Conservation (phyloP, 2,329 filamentous ascomycete species). For the Plenodomus tracheiphilus region DNA sequence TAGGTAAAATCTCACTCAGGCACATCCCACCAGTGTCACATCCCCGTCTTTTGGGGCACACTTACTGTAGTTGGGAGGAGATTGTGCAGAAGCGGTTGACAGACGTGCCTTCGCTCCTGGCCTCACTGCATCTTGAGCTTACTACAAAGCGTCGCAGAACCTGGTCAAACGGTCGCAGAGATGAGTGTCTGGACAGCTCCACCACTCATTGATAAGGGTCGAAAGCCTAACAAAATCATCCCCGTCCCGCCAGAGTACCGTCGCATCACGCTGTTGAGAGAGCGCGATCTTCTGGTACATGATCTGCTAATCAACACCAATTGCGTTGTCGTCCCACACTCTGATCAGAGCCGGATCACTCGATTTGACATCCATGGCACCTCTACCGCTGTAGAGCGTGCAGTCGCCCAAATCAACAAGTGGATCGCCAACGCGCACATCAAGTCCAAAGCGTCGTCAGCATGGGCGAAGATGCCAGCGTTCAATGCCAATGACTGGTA, state of each 20-base stretch:
- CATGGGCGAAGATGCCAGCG: slow-evolving; percentile 34
- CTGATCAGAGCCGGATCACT: slow-evolving; percentile 12
- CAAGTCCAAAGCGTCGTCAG: slow-evolving; percentile 25
- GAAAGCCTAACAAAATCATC: slow-evolving; percentile 23
- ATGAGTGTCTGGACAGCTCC: background rate
- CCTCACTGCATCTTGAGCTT: too few relatives aligned
- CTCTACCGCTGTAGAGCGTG: slow-evolving; percentile 24
- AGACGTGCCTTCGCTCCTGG: too few relatives aligned
- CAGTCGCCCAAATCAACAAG: slow-evolving; percentile 23
- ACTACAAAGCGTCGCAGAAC: too few relatives aligned
- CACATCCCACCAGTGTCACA: too few relatives aligned
- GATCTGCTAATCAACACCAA: slow-evolving; percentile 20
- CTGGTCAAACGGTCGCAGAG: background rate
- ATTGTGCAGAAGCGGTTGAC: too few relatives aligned
- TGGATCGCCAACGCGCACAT: slow-evolving; percentile 29
- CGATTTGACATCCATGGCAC: slow-evolving; percentile 31
- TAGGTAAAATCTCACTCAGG: too few relatives aligned
- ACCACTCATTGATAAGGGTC: slow-evolving; percentile 1
- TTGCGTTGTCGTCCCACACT: slow-evolving; percentile 21
- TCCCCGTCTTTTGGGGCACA: too few relatives aligned
- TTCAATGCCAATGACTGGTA: slow-evolving; percentile 30
- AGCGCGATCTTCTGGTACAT: slow-evolving; percentile 15
- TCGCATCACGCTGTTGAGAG: slow-evolving; percentile 13
- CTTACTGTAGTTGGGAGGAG: too few relatives aligned
- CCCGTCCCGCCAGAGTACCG: slow-evolving; percentile 24